Base-by-base conservation (phyloP, 2,329 filamentous ascomycete species). In the Pseudonectria buxi region DNA sequence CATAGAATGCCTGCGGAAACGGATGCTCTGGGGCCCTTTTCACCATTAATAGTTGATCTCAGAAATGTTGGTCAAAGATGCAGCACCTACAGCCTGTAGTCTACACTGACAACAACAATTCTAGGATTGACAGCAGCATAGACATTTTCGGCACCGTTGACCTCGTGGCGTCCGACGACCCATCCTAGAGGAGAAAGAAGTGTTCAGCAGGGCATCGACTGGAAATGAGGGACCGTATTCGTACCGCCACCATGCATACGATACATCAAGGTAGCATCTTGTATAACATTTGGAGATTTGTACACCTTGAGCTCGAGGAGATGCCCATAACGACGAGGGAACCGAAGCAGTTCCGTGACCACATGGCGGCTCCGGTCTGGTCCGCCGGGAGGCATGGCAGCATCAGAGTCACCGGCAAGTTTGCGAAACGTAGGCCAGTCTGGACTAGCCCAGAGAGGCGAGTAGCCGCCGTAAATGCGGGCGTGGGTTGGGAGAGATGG, bases 161-260 rank as follows among this genome's bases (percentile, higher is more conserved):
- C 30, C n/a, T 52, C 49, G 10, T 54, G 50, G 4, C 43, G 7
- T 11, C 49, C 51, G 18, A 54, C 30, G 15, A 28, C 37, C 47
- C 47, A 51, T 10, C 49, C 49, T 39, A 30, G 4, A n/a, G 16
- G 2, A 16, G 14, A 14, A 10, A 4, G 3, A 18, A 16, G 10
- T 9, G 11, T n/a, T 24, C 24, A 29, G 14, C 14, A 14, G 24
- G 3, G 11, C 3, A 2, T 2, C 15, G 2, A n/a, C n/a, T n/a
- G n/a, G n/a, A n/a, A n/a, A n/a, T n/a, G n/a, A n/a, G n/a, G n/a
- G n/a, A n/a, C n/a, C n/a, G n/a, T 12, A 4, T 3, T 10, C 41
- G 13, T 37, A 51, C 48, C 48, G 24, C 49, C 49, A 6, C 51
- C 51, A 7, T 54, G 50, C 37, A 54, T 51, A 3, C 44, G 38